Evolutionary conservation across 2,329 filamentous ascomycete species (phyloP).

Genomic region (Colletotrichum euphorbiae): DNA sequence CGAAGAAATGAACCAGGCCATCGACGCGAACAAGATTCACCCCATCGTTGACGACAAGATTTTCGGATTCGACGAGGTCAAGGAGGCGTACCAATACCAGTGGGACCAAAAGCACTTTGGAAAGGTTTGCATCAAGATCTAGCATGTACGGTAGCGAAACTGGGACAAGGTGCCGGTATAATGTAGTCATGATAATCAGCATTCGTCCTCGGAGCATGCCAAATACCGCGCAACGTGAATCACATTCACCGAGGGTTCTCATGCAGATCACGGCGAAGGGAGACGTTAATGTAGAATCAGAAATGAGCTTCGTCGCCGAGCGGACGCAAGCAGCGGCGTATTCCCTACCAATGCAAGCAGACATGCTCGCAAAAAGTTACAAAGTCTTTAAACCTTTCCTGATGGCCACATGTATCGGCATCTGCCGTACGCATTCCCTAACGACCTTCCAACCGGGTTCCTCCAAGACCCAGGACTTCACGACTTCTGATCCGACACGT

Average conservation of each 20-base stretch:
- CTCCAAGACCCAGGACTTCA: background rate
- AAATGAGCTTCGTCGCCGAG: too few relatives aligned
- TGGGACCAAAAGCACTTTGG: conserved; percentile 36
- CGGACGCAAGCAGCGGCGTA: too few relatives aligned
- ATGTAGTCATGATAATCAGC: conserved; percentile 10
- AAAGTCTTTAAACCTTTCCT: too few relatives aligned
- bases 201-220: background rate
- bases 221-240: too few relatives aligned
- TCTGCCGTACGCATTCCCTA: too few relatives aligned
- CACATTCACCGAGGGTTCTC: too few relatives aligned
- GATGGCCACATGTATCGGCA: background rate
- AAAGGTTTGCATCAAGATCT: conserved; percentile 36
- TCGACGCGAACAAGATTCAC: conserved; percentile 35
- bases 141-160: background rate
- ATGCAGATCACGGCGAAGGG: too few relatives aligned
- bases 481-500: conserved; percentile 18
- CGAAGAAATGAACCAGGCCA: conserved; percentile 37
- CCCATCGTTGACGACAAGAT: conserved; percentile 32
- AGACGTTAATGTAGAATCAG: too few relatives aligned
- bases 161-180: background rate
- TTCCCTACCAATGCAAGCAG: too few relatives aligned
- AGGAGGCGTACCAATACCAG: conserved; percentile 38
- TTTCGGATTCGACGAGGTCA: conserved; percentile 37
- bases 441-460: background rate
- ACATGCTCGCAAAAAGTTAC: too few relatives aligned